Conservation (phyloP, 192 early-diverging fungal species). For the Linnemannia zychae region DNA sequence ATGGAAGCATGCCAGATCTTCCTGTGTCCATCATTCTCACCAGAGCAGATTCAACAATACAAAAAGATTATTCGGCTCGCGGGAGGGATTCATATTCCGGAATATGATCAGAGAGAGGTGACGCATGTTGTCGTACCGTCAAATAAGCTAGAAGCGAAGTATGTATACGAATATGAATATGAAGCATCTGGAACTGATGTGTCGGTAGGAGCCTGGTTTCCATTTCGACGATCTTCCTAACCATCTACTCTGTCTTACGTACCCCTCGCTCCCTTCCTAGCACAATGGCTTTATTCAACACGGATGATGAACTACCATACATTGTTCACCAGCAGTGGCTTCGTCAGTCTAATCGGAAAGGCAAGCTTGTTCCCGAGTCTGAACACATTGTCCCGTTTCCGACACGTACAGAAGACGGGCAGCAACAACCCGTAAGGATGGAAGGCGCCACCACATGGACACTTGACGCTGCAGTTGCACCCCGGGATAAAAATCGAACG, state of each 20-base stretch:
- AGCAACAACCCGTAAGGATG: constrained; percentile 1
- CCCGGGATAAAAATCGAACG: not conserved
- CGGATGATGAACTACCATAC: constrained; percentile 13
- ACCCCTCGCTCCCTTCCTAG: not conserved
- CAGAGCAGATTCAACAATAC: not conserved
- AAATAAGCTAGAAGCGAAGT: constrained; percentile 18
- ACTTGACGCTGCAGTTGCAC: constrained; percentile 2
- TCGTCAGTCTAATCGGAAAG: constrained; percentile 12
- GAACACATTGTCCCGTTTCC: constrained; percentile 46
- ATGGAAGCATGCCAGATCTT: constrained; percentile 44
- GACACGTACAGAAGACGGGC: constrained; percentile 29
- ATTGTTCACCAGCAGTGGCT: constrained; percentile 46
- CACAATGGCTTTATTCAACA: constrained; percentile 20
- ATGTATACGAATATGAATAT: not conserved
- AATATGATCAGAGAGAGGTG: constrained; percentile 30
- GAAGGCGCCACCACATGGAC: constrained; percentile 33
- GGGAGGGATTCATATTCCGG: constrained; percentile 30
- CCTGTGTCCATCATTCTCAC: constrained; percentile 22
- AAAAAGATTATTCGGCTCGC: constrained; percentile 39
- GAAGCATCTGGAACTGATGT: not conserved
- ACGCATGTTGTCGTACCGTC: constrained; percentile 48
- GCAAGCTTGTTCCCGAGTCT: constrained; percentile 30
- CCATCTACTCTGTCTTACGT: not conserved
- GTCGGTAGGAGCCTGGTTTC: not conserved
- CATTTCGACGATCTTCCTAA: not conserved